Evolutionary conservation across 2,329 filamentous ascomycete species (phyloP), one percentile per base, ranked within the genome.

Genomic region (Xylariaceae sp.): DNA sequence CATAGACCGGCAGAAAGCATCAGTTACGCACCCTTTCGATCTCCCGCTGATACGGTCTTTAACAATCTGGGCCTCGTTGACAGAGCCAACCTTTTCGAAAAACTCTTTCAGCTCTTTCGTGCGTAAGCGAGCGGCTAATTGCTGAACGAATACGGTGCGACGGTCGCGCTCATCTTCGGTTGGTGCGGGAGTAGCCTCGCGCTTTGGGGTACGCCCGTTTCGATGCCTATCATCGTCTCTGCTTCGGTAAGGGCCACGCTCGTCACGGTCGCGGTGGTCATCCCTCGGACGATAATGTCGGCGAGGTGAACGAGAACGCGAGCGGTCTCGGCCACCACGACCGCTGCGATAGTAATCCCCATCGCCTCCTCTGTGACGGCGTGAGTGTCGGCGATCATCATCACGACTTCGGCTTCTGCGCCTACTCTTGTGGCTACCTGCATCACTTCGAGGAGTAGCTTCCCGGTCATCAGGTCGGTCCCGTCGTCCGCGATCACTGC

Each of bases 21-120:
- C 3, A 8, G 32, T 47, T 12, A 69, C 87, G 69, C 79, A 96
- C 92, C 94, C 94, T 80, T 99, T 99, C 60, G 91, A 96, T 74
- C 94, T 89, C 65, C 91, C 89, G 74, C 91, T 96, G 60, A 99
- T 91, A 60, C 94, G 84, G 67, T 99, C 94, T 74, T 97, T 97
- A 51, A 99, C 94, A 67, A 99, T 99, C 76, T 97, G 94, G 49
- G 94, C 94, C 72, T 97, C 94, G 66, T 94, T 95, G 53, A 99
- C 94, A 40, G 89, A 86, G 60, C 94, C 94, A 65, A 94, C 88
- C 73, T 92, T 91, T 71, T 96, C 90, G 68, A 99, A 99, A 72
- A 99, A 99, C 59, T 86, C 83, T 72, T 95, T 92, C 60, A 99
- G 80, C 72, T 97, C 91, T 68, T 90, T 91, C 53, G 89, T 96